Base-by-base conservation (phyloP, 116 monocot genomes). In the Iris pallida region DNA sequence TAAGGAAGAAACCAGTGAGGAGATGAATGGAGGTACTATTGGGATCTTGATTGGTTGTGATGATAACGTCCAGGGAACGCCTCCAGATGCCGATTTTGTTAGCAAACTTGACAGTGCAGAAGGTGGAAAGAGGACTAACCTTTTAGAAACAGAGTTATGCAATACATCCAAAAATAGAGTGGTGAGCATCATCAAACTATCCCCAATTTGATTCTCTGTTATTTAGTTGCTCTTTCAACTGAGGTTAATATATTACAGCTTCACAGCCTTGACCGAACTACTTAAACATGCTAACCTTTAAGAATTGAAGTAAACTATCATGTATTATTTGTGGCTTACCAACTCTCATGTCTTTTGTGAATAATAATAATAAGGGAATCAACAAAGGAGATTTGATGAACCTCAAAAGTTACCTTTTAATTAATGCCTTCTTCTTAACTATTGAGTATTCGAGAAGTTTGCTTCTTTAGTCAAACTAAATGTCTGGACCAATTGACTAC, bases 111-210 rank as follows among this genome's bases (percentile, higher is more conserved):
- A 16, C 6, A 56, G 16, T 42, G 47, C 6, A 5, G 61, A 55
- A 30, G n/a, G 1, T 51, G 49, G 49, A 13, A 51, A 13, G 1
- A 13, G 49, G 49, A 51, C 7, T 10, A 6, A 54, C 18, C 14
- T 46, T 4, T 68, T 30, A 19, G 8, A 3, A 6, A 0, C 58
- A 0, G 20, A 7, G 13, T 51, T 9, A 10, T 2, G 9, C 58
- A 19, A 20, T 20, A 20, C 54, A 18, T 42, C 63, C 7, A 64
- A 69, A 46, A 18, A 17, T 54, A 55, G 46, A 41, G n/a, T 17
- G 40, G 76, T 76, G 45, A 56, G 45, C 69, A 17, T 43, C 69
- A 17, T 43, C n/a, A 20, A 13, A 8, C 6, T 53, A 47, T 4
- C 3, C 19, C 3, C 4, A 14, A 15, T 20, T 40, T 45, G 55